These are phyloP conservation scores for Claviceps africana DNA, from an alignment of 2,329 filamentous ascomycete genomes.

Conservation along the genomic window DNA sequence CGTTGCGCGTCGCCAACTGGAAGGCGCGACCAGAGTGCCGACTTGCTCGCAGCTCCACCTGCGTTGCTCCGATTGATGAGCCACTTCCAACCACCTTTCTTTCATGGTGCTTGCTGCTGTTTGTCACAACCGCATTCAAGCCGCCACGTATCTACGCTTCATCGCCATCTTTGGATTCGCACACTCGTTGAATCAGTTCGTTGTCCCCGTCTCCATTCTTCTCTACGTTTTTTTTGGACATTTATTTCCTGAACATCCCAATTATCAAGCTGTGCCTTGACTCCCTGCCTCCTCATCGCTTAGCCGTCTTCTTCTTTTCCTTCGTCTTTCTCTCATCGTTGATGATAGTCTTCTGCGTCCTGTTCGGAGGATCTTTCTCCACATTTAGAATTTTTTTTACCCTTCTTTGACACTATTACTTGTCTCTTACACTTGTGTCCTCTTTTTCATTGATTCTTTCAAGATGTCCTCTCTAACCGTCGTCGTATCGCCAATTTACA, in stretches of 20 bases:
- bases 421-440: conserved; percentile 11
- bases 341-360: conserved; percentile 5
- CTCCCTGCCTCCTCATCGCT: background rate
- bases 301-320: background rate
- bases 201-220: conserved; percentile 11
- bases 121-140: background rate
- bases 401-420: conserved; percentile 1
- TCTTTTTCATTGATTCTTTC: conserved; percentile 12
- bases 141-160: conserved; percentile 12
- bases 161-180: conserved; percentile 12
- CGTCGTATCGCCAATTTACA: conserved; percentile 36
- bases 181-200: conserved; percentile 21
- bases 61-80: conserved; percentile 5
- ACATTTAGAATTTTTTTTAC: background rate
- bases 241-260: conserved; percentile 4
- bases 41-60: conserved; percentile 6
- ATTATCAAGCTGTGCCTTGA: conserved; percentile 6
- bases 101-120: conserved; percentile 5
- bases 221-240: conserved; percentile 7
- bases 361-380: conserved; percentile 5
- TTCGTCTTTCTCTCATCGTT: conserved; percentile 6
- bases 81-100: conserved; percentile 4
- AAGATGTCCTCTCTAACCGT: conserved; percentile 42
- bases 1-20: background rate
- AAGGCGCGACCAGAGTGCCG: background rate